Evolutionary conservation across 495 filamentous ascomycete species (phyloP), one percentile per base, ranked within the genome.

Genomic region (Talaromyces wortmannii): DNA sequence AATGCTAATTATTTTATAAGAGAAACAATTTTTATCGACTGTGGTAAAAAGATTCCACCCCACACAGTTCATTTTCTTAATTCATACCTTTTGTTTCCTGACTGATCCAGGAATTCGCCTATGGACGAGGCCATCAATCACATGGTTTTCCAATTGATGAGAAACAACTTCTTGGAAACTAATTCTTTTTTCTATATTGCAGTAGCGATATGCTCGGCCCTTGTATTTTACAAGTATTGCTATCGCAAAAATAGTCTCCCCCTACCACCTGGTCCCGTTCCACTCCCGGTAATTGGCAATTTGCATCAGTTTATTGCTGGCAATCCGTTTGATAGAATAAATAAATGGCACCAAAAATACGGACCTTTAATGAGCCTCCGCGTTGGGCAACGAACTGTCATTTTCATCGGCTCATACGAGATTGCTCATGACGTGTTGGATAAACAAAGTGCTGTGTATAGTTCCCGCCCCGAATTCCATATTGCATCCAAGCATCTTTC

Each of bases 331-430:
- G 58, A 79, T 36, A 79, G 85, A 61, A 83, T 86, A 53, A 70
- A 80, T 43, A 78, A 82, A 58, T 88, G 84, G 85, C 74, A 74
- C 44, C 73, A 81, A 46, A 63, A 77, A 55, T 86, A 84, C 59
- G 85, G 84, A 0, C 80, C 82, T 4, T 79, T 88, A 43, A 87
- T 83, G 61, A 72, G 82, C 56, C 71, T 79, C 15, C 69, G 81
- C 48, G 74, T 84, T 11, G 82, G 80, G 32, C 81, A 81, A 11
- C 71, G 69, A 45, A 73, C 73, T 15, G 73, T 83, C 48, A 80
- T 87, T 42, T 80, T 84, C 65, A 79, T 88, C 31, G 81, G 79
- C 0, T 77, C 75, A 7, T 80, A 83, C 31, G 63, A 76, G 23
- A 69, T 83, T 5, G 79, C 83, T 13, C 67, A 77, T 17, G 82